Conservation (phyloP, 2,329 filamentous ascomycete genomes). For the Clarireedia sp. region DNA sequence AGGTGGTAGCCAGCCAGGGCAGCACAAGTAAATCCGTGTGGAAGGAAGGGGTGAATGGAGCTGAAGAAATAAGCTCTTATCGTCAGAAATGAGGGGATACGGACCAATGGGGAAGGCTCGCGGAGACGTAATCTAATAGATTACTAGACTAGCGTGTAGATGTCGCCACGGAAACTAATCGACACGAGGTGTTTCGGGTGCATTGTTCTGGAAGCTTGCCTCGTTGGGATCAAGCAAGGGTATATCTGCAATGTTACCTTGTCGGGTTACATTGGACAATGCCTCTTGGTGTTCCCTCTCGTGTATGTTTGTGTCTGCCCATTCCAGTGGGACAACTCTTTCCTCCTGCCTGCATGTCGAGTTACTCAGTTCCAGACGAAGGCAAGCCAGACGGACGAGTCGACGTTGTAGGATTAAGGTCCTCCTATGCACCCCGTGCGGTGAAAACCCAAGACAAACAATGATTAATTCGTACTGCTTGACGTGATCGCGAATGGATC, state of each 20-base stretch:
- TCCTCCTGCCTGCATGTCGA: not conserved
- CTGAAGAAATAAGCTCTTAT: not conserved
- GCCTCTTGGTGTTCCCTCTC: not conserved
- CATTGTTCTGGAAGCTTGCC: constrained; percentile 4
- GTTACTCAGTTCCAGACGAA: not conserved
- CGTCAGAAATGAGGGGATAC: not conserved
- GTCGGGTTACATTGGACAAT: not conserved
- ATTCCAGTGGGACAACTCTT: not conserved
- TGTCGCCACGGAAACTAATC: not conserved
- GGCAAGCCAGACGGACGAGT: not conserved
- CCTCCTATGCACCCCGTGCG: no score
- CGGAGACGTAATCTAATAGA: no score
- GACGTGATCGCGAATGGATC: not conserved
- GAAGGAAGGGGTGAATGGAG: no score
- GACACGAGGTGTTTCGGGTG: not conserved
- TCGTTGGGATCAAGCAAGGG: not conserved
- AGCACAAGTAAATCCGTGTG: no score
- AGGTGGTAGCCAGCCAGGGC: no score
- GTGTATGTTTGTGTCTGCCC: not conserved
- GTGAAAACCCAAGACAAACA: no score
- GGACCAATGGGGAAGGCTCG: not conserved
- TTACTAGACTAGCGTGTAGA: not conserved
- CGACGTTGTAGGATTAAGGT: not conserved
- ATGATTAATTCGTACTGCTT: not conserved
- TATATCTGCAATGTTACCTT: not conserved